These are phyloP conservation scores for Sphagnum fallax DNA, from an alignment of 228 moss, liverwort and hornwort species.

Conservation along the genomic window DNA sequence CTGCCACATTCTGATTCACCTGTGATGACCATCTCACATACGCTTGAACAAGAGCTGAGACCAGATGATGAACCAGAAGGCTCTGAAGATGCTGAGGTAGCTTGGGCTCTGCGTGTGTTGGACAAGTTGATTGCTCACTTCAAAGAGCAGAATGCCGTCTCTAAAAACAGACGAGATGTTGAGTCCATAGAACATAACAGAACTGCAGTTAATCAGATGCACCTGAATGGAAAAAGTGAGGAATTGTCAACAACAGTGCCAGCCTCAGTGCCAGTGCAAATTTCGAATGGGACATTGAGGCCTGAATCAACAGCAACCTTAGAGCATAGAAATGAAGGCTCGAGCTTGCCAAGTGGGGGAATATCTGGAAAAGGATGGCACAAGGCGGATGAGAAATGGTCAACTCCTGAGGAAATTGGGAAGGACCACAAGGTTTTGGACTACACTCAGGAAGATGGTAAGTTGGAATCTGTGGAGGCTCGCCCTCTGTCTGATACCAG, in stretches of 20 bases:
- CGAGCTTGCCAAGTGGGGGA: conserved; percentile 1
- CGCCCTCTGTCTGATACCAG: not conserved
- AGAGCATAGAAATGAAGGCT: not conserved
- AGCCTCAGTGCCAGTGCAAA: not conserved
- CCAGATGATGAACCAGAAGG: conserved; percentile 7
- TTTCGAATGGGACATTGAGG: not conserved
- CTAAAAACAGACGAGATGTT: conserved; percentile 6
- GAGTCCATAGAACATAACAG: conserved; percentile 6
- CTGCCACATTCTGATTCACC: not conserved
- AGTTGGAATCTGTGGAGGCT: not conserved
- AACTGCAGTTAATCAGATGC: conserved; percentile 9
- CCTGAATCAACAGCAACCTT: conserved; percentile 1
- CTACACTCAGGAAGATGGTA: not conserved
- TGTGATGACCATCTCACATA: conserved; percentile 8
- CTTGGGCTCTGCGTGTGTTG: conserved; percentile 41
- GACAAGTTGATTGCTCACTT: conserved; percentile 44
- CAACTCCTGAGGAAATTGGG: not conserved
- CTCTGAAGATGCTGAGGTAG: conserved; percentile 45
- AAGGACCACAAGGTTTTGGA: not conserved
- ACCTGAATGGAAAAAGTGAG: conserved; percentile 1
- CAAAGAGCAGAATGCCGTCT: conserved; percentile 14
- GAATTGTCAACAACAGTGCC: not conserved
- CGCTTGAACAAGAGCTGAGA: conserved; percentile 10
- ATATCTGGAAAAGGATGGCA: not conserved
- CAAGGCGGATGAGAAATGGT: not conserved